Evolutionary conservation across 768 basidiomycete genomes (phyloP), one percentile per base, ranked within the genome.

Genomic region (Russula abietina): DNA sequence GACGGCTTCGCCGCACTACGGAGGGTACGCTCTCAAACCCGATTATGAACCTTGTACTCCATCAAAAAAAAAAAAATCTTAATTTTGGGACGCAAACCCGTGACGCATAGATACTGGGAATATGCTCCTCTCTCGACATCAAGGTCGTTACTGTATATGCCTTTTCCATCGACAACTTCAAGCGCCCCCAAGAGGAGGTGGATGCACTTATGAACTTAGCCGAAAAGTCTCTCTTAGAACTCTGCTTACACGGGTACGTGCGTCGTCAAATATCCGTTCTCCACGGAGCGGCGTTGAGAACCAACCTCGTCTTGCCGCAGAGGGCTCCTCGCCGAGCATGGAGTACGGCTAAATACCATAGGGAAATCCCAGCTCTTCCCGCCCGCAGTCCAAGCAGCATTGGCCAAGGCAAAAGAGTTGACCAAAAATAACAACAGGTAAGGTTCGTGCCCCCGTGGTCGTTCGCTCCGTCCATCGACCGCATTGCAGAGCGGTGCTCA

Each of bases 151-250:
- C 92, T 2, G 91, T 88, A n/a, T 99, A 96, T 69, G 93, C 93
- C n/a, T 99, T 99, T 74, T 84, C 94, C 1, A 93, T 98, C 64
- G 96, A 98, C 69, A 99, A 98, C 75, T 98, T 98, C 77, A 91
- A 91, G 65, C 83, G 97, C 24, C 81, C 88, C 0, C 77, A 82
- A 58, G 87, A 87, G 4, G 97, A 99, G 72, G 93, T 99, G 1
- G 84, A 88, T 28, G 84, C 85, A 2, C 79, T 98, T 68, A 93
- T 99, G 93, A 73, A 76, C n/a, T 73, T 99, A 53, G 89, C 90
- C 0, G 86, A 91, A 71, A 79, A 80, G 17, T 86, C 88, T 65
- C 79, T 98, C 32, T 71, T 86, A 39, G 91, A 96, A 72, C 77
- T 98, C 19, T 88, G 86, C 56, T 69, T 80, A 62, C 82, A 91